Percentiles rank a stretch among this genome's conserved stretches.
These are phyloP conservation scores for Monilinia aucupariae DNA, from an alignment of 2,329 filamentous ascomycete species.

Conservation along the genomic window DNA sequence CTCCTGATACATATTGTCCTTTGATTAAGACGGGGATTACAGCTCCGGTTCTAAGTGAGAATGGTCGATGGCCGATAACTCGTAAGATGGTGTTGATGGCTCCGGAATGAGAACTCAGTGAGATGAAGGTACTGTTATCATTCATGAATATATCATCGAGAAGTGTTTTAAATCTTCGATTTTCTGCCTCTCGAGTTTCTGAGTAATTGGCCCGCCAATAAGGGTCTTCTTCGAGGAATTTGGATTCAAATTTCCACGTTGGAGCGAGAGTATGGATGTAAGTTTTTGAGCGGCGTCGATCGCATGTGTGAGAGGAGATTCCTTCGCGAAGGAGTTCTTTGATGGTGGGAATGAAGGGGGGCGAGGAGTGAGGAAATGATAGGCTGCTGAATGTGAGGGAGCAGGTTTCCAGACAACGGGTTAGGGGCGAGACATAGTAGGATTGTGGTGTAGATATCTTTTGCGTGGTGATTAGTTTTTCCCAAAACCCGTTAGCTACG, in stretches of 20 bases:
- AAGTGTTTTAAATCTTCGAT: conserved; percentile 43
- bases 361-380: conserved; percentile 46
- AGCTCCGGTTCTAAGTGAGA: conserved; percentile 59
- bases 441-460: conserved; percentile 55
- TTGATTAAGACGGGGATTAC: conserved; percentile 64
- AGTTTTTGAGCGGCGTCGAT: conserved; percentile 52
- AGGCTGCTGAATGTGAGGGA: conserved; percentile 54
- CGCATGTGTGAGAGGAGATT: conserved; percentile 64
- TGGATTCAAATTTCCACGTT: conserved; percentile 51
- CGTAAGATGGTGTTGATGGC: conserved; percentile 48
- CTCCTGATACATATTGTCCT: conserved; percentile 41
- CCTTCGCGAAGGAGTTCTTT: conserved; percentile 63
- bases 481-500: conserved; percentile 58
- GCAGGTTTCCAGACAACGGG: conserved; percentile 58
- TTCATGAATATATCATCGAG: conserved; percentile 52
- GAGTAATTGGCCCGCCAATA: conserved; percentile 43
- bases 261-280: conserved; percentile 45
- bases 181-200: conserved; percentile 45
- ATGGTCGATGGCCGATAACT: conserved; percentile 56
- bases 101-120: conserved; percentile 55
- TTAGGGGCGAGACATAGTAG: conserved; percentile 61
- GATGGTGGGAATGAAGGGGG: conserved; percentile 52
- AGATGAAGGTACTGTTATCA: conserved; percentile 52
- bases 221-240: conserved; percentile 54
- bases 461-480: conserved; percentile 44